phyloP scores from a whole-genome alignment of 1,139 yeast species.

The Saccharomyces hybrid region DNA sequence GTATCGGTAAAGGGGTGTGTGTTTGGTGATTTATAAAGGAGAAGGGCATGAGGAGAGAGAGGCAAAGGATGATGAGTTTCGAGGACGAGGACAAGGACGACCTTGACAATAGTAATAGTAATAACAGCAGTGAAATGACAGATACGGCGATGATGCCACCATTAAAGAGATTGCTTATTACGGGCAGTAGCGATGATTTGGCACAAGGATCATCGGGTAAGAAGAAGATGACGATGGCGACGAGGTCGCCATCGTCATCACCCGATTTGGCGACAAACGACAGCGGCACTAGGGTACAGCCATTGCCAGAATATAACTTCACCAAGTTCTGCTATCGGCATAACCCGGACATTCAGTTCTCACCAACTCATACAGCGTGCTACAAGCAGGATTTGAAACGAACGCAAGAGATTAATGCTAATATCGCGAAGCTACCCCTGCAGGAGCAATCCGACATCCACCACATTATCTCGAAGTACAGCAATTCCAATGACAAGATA shows the following conservation, averaged over 20 bases:
- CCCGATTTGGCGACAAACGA: neutral
- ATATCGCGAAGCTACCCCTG: constrained; percentile 63
- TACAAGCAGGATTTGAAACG: constrained; percentile 49
- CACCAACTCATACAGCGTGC: constrained; percentile 33
- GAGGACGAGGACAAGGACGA: neutral
- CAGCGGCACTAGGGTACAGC: neutral
- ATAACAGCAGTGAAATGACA: neutral
- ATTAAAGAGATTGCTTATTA: neutral
- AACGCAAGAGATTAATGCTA: constrained; percentile 52
- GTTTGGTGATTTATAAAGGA: neutral
- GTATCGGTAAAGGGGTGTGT: neutral
- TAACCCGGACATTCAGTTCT: constrained; percentile 54
- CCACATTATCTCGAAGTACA: constrained; percentile 37
- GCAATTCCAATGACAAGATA: constrained; percentile 36
- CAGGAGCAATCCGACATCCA: constrained; percentile 74
- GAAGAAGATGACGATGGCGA: constrained; percentile 3
- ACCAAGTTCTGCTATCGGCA: constrained; percentile 77
- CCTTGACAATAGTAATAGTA: neutral
- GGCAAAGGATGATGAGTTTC: neutral
- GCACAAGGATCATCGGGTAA: constrained; percentile 1
- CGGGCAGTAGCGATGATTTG: neutral
- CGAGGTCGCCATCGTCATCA: neutral
- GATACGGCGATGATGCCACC: constrained; percentile 1
- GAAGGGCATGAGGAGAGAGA: neutral
- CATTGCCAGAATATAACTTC: constrained; percentile 26